These are phyloP conservation scores for Sicyos baderoa DNA, from an alignment of 306 rosid species.

Conservation along the genomic window DNA sequence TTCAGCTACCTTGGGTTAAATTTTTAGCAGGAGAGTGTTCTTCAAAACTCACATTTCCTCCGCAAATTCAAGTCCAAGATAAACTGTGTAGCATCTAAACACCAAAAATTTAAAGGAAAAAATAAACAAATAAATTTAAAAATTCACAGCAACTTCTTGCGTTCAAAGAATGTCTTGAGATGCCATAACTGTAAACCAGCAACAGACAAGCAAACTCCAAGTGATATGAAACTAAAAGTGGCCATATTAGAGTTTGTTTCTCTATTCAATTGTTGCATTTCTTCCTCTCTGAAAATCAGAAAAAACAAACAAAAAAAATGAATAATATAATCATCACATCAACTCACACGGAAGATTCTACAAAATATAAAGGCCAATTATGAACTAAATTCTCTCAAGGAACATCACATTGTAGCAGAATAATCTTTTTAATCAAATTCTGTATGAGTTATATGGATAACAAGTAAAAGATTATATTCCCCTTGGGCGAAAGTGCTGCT, in stretches of 20 bases:
- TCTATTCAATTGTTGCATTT: slow-evolving; percentile 76
- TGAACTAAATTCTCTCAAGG: too few relatives aligned
- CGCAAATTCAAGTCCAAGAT: neutral
- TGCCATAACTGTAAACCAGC: slow-evolving; percentile 76
- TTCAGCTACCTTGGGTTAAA: neutral
- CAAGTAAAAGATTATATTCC: neutral
- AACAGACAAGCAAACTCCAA: slow-evolving; percentile 63
- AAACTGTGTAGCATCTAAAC: neutral
- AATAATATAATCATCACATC: too few relatives aligned
- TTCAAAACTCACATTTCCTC: neutral
- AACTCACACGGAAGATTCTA: neutral
- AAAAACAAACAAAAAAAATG: neutral
- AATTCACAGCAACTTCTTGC: slow-evolving; percentile 71
- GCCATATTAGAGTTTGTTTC: slow-evolving; percentile 68
- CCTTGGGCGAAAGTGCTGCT: too few relatives aligned
- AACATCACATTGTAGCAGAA: neutral
- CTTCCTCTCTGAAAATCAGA: slow-evolving; percentile 61
- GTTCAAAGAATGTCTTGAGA: slow-evolving; percentile 83
- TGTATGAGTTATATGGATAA: neutral
- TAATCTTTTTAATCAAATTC: neutral
- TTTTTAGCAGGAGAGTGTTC: neutral
- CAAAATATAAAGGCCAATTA: too few relatives aligned
- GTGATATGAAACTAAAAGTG: slow-evolving; percentile 63
- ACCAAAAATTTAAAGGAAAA: neutral
- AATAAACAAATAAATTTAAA: neutral